Evolutionary conservation across 768 basidiomycete genomes (phyloP), one percentile per base, ranked within the genome.

Genomic region (Clitopilus passeckerianus): DNA sequence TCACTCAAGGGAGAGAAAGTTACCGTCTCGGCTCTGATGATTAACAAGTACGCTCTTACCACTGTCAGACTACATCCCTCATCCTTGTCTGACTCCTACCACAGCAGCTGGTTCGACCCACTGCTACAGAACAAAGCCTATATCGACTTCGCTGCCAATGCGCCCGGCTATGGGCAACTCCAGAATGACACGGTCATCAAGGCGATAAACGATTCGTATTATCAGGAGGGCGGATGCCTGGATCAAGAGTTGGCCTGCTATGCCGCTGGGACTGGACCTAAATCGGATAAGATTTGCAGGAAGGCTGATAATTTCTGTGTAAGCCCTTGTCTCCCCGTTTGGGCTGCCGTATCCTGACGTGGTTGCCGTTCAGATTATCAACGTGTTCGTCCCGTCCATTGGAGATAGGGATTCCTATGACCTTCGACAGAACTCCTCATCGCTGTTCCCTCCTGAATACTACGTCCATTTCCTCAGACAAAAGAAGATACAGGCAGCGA

Each of bases 131-230:
- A 83, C 63, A 63, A 84, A 60, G 81, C 86, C 9, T 87, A 82
- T 59, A 75, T 87, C 59, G 75, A 75, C 34, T 89, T 87, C 58
- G 83, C 85, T 0, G 78, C 77, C 0, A 67, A 85, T 37, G 87
- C 87, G 0, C 87, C 87, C 7, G 85, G 86, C 14, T 89, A 87
- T 61, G 86, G 87, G 5, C 85, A 79, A 60, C 79, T 89, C 10
- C 82, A 83, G 60, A 74, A 73, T 30, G 73, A 80, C 44, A 59
- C 64, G 4, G 78, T 82, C 1, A 68, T 87, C 41, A 66, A 71
- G 30, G 60, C 75, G 34, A 70, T 87, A n/a, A 84, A 80, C 34
- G 57, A 75, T 0, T 72, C 82, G 1, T 86, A 74, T 65, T 86
- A 78, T 61, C 69, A 68, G 7, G 44, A 74, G 0, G 71, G 74